phyloP scores from a whole-genome alignment of 2,329 filamentous ascomycete species.

The Stachybotrys chartarum region DNA sequence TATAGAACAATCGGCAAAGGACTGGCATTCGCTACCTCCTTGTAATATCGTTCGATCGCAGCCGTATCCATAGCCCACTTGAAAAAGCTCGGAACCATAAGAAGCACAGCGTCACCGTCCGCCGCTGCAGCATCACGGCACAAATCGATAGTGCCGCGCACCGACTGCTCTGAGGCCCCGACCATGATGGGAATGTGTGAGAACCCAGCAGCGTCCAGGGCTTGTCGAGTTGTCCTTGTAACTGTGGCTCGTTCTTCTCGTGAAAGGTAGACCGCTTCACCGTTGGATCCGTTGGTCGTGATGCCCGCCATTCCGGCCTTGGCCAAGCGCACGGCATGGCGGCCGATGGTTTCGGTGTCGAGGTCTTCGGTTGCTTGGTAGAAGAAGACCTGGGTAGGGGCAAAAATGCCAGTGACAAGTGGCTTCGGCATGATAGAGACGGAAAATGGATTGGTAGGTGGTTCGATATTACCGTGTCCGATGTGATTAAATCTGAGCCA shows the following conservation, averaged over 20 bases:
- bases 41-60: conserved; percentile 58
- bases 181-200: conserved; percentile 64
- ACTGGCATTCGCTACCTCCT: conserved; percentile 53
- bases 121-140: conserved; percentile 61
- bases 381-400: conserved; percentile 71
- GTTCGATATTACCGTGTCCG: too few species aligned
- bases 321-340: conserved; percentile 62
- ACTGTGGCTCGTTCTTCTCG: conserved; percentile 63
- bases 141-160: conserved; percentile 62
- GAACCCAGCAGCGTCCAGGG: conserved; percentile 57
- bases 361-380: conserved; percentile 57
- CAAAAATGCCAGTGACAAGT: conserved; percentile 50
- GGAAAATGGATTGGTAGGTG: background rate
- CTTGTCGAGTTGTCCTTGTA: conserved; percentile 61
- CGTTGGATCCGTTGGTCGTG: conserved; percentile 74
- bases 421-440: background rate
- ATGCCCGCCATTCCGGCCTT: conserved; percentile 66
- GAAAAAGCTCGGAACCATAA: conserved; percentile 69
- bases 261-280: conserved; percentile 73
- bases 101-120: conserved; percentile 69
- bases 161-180: conserved; percentile 67
- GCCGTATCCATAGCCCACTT: conserved; percentile 43
- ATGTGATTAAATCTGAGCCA: too few species aligned
- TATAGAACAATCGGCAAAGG: conserved; percentile 62
- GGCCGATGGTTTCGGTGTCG: conserved; percentile 53